Conservation (phyloP, 2,329 filamentous ascomycete species). For the Davidsoniella virescens region DNA sequence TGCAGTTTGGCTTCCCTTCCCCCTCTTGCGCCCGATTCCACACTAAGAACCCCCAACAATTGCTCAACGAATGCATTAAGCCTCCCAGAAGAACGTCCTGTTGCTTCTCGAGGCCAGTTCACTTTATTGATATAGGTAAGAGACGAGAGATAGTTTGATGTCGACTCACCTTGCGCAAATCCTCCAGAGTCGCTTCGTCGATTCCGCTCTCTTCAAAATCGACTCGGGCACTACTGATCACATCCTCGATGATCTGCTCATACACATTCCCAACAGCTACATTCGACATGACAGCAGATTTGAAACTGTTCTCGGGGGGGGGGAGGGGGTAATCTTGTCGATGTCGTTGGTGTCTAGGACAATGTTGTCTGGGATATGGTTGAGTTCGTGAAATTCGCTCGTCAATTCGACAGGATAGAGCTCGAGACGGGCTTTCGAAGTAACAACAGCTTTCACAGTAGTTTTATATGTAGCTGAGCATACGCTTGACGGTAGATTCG, state of each 20-base stretch:
- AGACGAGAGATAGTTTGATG: neutral
- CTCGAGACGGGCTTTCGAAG: too few species aligned
- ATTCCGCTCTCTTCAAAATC: constrained; percentile 97
- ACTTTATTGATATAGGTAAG: too few species aligned
- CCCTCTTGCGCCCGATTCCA: neutral
- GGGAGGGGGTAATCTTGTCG: neutral
- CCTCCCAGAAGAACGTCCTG: neutral
- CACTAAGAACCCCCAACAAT: constrained; percentile 1
- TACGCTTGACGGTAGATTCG: too few species aligned
- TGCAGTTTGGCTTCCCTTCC: constrained; percentile 4
- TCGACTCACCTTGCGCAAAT: constrained; percentile 66
- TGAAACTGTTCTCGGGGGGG: neutral
- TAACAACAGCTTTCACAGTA: too few species aligned
- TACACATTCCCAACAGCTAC: constrained; percentile 60
- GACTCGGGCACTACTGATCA: constrained; percentile 79
- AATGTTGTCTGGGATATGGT: neutral
- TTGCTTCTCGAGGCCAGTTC: too few species aligned
- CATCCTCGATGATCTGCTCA: constrained; percentile 60
- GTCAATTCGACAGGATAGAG: too few species aligned
- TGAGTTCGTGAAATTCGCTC: neutral
- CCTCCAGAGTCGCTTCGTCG: constrained; percentile 69
- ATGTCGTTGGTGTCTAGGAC: neutral
- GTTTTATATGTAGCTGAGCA: too few species aligned
- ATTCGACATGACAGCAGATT: constrained; percentile 36
- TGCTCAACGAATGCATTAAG: neutral